Evolutionary conservation across 345 rosid genomes (phyloP).

Genomic region (Kandelia obovata): DNA sequence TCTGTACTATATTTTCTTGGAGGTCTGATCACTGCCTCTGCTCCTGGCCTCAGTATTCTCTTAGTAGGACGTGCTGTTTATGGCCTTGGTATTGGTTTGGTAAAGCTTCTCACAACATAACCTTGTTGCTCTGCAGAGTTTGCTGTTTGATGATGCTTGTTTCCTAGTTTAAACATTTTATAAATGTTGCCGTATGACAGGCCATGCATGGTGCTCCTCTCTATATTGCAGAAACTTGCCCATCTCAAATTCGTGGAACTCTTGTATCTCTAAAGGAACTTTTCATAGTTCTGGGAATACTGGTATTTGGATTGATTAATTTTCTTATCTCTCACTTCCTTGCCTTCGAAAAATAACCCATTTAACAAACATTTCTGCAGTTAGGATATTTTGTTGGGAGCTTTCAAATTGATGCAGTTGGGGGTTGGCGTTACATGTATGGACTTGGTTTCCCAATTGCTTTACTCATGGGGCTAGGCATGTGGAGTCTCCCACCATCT

Average conservation of each 20-base stretch:
- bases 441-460: slow-evolving; percentile 69
- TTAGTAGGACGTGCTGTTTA: slow-evolving; percentile 78
- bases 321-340: not conserved
- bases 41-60: slow-evolving; percentile 68
- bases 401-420: slow-evolving; percentile 69
- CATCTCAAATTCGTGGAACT: slow-evolving; percentile 95
- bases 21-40: slow-evolving; percentile 50
- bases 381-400: slow-evolving; percentile 88
- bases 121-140: slow-evolving; percentile 3
- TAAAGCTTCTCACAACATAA: slow-evolving; percentile 38
- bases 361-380: slow-evolving; percentile 33
- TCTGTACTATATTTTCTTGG: slow-evolving; percentile 62
- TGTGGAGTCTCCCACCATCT: slow-evolving; percentile 93
- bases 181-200: slow-evolving; percentile 36
- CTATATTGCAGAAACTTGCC: slow-evolving; percentile 96
- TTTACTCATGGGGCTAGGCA: slow-evolving; percentile 76
- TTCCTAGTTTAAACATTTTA: slow-evolving; percentile 1
- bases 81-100: slow-evolving; percentile 89
- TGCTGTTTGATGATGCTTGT: not conserved
- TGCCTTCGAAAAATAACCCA: slow-evolving; percentile 10
- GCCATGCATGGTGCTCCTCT: slow-evolving; percentile 99
- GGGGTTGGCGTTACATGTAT: slow-evolving; percentile 97
- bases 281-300: slow-evolving; percentile 86
- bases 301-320: slow-evolving; percentile 46
- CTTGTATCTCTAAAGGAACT: slow-evolving; percentile 85